Percentiles rank a stretch among this genome's conserved stretches.
Conservation (phyloP, 163 green algal species). For the Prototheca cutis region DNA sequence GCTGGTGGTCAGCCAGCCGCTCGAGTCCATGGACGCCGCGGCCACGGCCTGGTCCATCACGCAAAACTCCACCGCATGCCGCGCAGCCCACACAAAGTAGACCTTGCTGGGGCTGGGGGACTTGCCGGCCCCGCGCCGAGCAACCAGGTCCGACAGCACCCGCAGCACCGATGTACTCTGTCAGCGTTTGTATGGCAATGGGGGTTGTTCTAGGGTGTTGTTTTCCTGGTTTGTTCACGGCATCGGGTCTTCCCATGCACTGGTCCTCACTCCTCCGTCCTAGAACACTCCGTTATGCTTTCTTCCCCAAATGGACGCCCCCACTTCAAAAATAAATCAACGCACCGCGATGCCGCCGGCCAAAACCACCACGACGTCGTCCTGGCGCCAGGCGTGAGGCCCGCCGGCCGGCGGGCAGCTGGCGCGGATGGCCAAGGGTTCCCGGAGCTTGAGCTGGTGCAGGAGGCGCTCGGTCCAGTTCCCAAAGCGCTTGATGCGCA, state of each 20-base stretch:
- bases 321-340: no score
- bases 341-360: slow-evolving; percentile 23
- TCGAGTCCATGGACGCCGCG: background rate
- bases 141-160: background rate
- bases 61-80: background rate
- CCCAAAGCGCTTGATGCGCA: slow-evolving; percentile 31
- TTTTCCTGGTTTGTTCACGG: no score
- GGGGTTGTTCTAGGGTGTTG: no score
- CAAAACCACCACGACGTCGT: slow-evolving; percentile 11
- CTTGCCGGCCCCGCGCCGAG: background rate
- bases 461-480: slow-evolving; percentile 8
- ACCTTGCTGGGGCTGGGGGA: background rate
- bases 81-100: background rate
- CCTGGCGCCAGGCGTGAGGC: background rate
- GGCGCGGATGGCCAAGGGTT: background rate
- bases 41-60: background rate
- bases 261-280: no score
- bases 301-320: no score
- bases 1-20: background rate
- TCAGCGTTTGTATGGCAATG: no score
- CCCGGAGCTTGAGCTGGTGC: background rate
- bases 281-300: no score
- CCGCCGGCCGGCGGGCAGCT: background rate
- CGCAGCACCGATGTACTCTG: background rate
- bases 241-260: no score